These are phyloP conservation scores for Kalmusia sp. DNA, from an alignment of 2,329 filamentous ascomycete genomes.

Conservation along the genomic window DNA sequence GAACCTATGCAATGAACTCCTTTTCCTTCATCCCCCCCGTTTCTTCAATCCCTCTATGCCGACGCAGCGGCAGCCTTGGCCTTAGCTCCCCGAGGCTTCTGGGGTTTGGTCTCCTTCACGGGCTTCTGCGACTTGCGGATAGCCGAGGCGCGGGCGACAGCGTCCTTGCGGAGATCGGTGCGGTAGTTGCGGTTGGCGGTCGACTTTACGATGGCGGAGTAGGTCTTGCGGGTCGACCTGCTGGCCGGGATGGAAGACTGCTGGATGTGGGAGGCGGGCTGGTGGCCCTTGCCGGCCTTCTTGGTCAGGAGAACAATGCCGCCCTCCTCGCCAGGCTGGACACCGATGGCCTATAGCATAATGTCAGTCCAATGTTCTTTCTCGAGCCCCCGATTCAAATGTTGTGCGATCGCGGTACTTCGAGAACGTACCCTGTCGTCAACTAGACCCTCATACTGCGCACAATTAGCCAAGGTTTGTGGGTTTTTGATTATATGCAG, in stretches of 20 bases:
- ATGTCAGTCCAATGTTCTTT: slow-evolving; percentile 1
- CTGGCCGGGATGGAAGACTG: slow-evolving; percentile 73
- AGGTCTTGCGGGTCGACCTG: slow-evolving; percentile 84
- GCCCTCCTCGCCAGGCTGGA: slow-evolving; percentile 77
- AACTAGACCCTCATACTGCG: slow-evolving; percentile 86
- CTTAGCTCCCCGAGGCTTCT: slow-evolving; percentile 81
- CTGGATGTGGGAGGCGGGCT: slow-evolving; percentile 73
- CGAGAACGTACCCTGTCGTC: slow-evolving; percentile 79
- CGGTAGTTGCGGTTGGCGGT: slow-evolving; percentile 86
- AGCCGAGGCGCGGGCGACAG: slow-evolving; percentile 86
- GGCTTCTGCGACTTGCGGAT: slow-evolving; percentile 80
- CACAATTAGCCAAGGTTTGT: slow-evolving; percentile 32
- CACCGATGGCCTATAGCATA: slow-evolving; percentile 75
- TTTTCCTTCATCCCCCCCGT: slow-evolving; percentile 1
- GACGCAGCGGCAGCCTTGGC: slow-evolving; percentile 69
- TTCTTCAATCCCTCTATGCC: slow-evolving; percentile 28
- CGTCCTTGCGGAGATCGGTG: slow-evolving; percentile 60
- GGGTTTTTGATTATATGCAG: not conserved
- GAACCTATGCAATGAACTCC: slow-evolving; percentile 18
- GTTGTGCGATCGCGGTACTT: slow-evolving; percentile 5
- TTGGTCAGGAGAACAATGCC: slow-evolving; percentile 84
- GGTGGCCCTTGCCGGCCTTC: slow-evolving; percentile 74
- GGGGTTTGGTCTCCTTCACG: slow-evolving; percentile 76
- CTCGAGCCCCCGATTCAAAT: slow-evolving; percentile 2
- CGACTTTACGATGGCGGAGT: slow-evolving; percentile 83